Base-by-base conservation (phyloP, 2,329 filamentous ascomycete species). In the Colletotrichum somersetense region DNA sequence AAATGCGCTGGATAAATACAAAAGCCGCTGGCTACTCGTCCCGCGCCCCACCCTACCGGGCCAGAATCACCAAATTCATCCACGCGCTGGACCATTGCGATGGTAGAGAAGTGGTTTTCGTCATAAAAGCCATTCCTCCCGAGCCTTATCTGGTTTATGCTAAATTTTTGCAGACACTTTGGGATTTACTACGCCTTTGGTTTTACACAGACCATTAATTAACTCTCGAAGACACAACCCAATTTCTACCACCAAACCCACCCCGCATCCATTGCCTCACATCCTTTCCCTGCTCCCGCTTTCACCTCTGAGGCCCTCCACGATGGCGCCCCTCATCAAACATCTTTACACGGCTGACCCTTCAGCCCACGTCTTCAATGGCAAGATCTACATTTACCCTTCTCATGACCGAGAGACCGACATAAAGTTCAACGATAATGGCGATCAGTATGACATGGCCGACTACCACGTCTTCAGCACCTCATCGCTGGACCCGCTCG, bases 391-490 rank as follows among this genome's bases (percentile, higher is more conserved):
- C 85, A 89, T 95, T 82, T 95, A 95, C 83, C 92, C 93, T 26
- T 95, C 92, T 30, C 92, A 95, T 82, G 92, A 95, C 81, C 89
- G 92, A 75, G 91, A 93, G 80, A 93, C 91, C 6, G 88, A 90
- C 80, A 93, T 94, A 80, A 70, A 88, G 69, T 91, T 92, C 85
- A 95, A 95, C 83, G 92, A 95, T 86, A 94, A 94, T 86, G 93
- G 93, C 78, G 92, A 94, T 83, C 93, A 95, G 80, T 95, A 94
- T 80, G 93, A 94, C 83, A 95, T 95, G 93, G 87, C 84, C 67
- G 93, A 95, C 84, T 95, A 95, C 86, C 92, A 95, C 81, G 93
- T 95, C 79, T 91, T 95, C 81, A 91, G 88, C 75, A 83, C 82
- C 35, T 76, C 80, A 14, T 84, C 83, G 38, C 81, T 89, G 70